A percentile compares a stretch with the other conserved stretches of the same genome.
Conservation (phyloP, 1,284 basidiomycete genomes). For the Cerrena zonata region DNA sequence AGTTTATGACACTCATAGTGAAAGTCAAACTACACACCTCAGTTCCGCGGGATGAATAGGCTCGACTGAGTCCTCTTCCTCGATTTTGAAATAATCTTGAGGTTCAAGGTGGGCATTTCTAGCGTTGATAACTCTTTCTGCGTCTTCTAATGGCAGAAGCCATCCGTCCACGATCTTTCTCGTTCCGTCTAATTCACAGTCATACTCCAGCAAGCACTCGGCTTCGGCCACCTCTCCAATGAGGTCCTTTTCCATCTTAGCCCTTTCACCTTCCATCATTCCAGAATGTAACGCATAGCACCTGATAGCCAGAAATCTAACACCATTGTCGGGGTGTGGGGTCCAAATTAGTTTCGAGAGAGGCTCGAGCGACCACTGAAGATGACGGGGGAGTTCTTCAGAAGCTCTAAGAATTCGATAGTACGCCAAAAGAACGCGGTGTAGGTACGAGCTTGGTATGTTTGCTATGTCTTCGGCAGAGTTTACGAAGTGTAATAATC, state of each 20-base stretch:
- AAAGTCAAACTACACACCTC: constrained; percentile 39
- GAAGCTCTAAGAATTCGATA: constrained; percentile 75
- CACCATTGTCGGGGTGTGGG: constrained; percentile 55
- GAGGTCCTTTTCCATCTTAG: constrained; percentile 54
- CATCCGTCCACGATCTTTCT: constrained; percentile 61
- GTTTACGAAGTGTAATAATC: constrained; percentile 48
- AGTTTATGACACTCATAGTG: constrained; percentile 18
- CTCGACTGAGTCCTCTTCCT: constrained; percentile 30
- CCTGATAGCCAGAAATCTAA: constrained; percentile 67
- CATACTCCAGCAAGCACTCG: constrained; percentile 53
- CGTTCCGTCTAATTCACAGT: constrained; percentile 24
- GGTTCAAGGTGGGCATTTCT: constrained; percentile 43
- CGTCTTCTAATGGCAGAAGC: constrained; percentile 70
- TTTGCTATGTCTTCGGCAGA: constrained; percentile 24
- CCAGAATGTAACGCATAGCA: constrained; percentile 71
- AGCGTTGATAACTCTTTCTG: constrained; percentile 50
- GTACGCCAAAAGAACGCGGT: constrained; percentile 70
- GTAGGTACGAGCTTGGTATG: constrained; percentile 44
- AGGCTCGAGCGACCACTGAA: constrained; percentile 63
- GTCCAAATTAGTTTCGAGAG: constrained; percentile 54
- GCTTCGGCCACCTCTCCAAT: constrained; percentile 52
- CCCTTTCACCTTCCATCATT: constrained; percentile 72
- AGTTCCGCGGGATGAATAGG: constrained; percentile 41
- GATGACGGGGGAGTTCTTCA: constrained; percentile 53
- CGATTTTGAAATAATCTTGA: constrained; percentile 43